phyloP scores from a whole-genome alignment of 495 filamentous ascomycete species.

The Bombardia bombarda region DNA sequence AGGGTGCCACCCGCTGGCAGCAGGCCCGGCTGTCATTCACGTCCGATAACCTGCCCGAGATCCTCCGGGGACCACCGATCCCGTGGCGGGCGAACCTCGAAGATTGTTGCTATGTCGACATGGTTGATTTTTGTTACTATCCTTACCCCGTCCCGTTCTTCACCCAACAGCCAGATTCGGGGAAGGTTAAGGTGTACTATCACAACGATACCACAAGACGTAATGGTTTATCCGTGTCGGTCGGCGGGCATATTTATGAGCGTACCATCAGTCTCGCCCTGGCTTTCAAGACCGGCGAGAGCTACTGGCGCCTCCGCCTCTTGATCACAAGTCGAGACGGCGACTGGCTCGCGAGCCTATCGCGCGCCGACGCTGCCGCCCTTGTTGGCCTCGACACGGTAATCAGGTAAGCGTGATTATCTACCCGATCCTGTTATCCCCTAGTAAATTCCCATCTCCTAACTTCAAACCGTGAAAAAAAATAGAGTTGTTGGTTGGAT shows the following conservation, averaged over 20 bases:
- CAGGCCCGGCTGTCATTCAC: not conserved
- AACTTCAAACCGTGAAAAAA: not conserved
- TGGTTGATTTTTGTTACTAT: not conserved
- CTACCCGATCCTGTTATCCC: not conserved
- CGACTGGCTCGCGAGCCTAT: conserved; percentile 4
- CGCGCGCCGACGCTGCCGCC: conserved; percentile 3
- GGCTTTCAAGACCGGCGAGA: not conserved
- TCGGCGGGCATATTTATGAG: conserved; percentile 1
- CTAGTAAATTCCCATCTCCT: not conserved
- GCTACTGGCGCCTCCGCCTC: conserved; percentile 1
- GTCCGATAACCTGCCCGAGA: not conserved
- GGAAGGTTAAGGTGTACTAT: not conserved
- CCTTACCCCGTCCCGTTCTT: conserved; percentile 1
- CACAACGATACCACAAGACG: not conserved
- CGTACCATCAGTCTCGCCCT: not conserved
- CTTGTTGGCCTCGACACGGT: conserved; percentile 3
- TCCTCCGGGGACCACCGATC: conserved; percentile 1
- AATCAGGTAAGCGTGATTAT: conserved; percentile 3
- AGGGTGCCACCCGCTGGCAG: conserved; percentile 1
- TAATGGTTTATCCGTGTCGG: not conserved
- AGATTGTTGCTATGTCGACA: not conserved
- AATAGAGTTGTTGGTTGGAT: conserved; percentile 1
- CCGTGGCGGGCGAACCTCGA: conserved; percentile 4
- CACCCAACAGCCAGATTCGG: conserved; percentile 1
- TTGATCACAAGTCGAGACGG: conserved; percentile 3